Conservation (phyloP, 148 eudicot genomes). For the Diospyros lotus region DNA sequence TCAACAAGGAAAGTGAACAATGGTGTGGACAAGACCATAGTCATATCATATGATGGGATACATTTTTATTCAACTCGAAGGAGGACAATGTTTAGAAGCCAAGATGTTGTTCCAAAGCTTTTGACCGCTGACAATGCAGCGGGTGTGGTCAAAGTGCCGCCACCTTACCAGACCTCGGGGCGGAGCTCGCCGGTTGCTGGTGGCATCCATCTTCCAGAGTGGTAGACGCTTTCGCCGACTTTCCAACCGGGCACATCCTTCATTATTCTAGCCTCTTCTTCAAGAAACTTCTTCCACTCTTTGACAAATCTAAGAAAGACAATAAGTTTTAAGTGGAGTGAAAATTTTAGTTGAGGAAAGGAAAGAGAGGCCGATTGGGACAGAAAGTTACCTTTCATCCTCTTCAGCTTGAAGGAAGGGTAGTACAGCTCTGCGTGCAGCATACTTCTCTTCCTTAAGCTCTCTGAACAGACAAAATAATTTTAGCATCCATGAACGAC, state of each 20-base stretch:
- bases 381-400: constrained; percentile 70
- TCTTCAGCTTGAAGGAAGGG: constrained; percentile 96
- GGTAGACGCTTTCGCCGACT: constrained; percentile 88
- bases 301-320: constrained; percentile 62
- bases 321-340: background rate
- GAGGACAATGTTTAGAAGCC: background rate
- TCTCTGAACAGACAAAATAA: constrained; percentile 35
- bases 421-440: constrained; percentile 76
- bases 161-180: constrained; percentile 85
- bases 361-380: too few species aligned
- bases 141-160: background rate
- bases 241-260: constrained; percentile 98
- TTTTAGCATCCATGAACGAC: background rate
- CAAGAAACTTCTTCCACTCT: constrained; percentile 88
- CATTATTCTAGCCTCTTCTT: constrained; percentile 90
- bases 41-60: too few species aligned
- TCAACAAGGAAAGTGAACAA: too few species aligned
- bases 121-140: background rate
- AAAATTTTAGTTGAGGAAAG: background rate
- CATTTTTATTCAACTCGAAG: too few species aligned
- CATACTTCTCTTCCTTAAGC: constrained; percentile 78
- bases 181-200: constrained; percentile 94
- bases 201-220: constrained; percentile 99
- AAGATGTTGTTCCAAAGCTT: background rate
- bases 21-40: too few species aligned